Evolutionary conservation across 2,329 filamentous ascomycete genomes (phyloP).

Genomic region (Sphaerulina vaccinii): DNA sequence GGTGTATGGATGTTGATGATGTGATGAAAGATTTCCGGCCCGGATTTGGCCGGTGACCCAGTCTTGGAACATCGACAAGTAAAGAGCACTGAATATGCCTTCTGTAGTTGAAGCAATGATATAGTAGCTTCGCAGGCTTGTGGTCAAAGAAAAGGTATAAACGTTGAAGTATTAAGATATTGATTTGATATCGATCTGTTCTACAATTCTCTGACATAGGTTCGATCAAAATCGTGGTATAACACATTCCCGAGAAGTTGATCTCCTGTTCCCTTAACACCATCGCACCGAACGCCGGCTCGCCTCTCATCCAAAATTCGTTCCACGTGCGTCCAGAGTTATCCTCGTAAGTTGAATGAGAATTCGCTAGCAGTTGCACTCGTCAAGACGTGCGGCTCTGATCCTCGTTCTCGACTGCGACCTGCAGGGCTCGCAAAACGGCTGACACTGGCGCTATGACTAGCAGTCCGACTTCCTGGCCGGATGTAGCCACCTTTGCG

Average conservation of each 20-base stretch:
- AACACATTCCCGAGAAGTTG: constrained; percentile 2
- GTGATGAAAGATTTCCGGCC: too few species aligned
- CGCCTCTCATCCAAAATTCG: too few species aligned
- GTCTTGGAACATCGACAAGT: too few species aligned
- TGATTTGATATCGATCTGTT: too few species aligned
- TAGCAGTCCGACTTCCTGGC: constrained; percentile 15
- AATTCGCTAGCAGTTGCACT: constrained; percentile 27
- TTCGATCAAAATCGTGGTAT: neutral
- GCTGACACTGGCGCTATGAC: constrained; percentile 7
- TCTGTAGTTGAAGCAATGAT: too few species aligned
- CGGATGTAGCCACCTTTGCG: constrained; percentile 18
- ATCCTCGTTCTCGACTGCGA: constrained; percentile 15
- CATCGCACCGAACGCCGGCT: too few species aligned
- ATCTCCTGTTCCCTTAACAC: neutral
- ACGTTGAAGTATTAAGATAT: too few species aligned
- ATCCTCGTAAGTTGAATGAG: constrained; percentile 24
- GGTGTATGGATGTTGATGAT: too few species aligned
- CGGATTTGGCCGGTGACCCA: too few species aligned
- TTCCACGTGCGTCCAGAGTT: neutral
- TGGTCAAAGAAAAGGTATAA: too few species aligned
- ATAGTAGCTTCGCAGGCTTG: too few species aligned
- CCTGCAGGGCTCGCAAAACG: constrained; percentile 12
- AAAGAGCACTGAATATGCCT: too few species aligned
- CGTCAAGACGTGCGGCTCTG: constrained; percentile 12
- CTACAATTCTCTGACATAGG: neutral